Evolutionary conservation across 176 grass and related monocot genomes (phyloP).

Genomic region (Rhynchospora pubera): DNA sequence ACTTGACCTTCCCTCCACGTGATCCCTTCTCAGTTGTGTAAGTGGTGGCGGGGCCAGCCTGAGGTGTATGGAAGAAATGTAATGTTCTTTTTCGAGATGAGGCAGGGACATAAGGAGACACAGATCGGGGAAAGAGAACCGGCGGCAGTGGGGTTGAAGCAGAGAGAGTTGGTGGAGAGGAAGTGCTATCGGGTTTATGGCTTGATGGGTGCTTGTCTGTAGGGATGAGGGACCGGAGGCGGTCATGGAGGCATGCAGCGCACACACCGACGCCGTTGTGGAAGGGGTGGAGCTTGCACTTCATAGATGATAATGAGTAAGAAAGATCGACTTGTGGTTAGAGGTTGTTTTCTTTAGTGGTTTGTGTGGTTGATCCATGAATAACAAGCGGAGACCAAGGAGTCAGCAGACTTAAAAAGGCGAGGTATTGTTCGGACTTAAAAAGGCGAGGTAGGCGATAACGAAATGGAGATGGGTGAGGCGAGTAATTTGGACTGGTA

Average conservation of each 20-base stretch:
- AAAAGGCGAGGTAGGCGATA: neutral
- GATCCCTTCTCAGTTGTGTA: neutral
- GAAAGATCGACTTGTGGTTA: neutral
- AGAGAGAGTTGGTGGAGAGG: conserved; percentile 8
- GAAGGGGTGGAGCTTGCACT: conserved; percentile 69
- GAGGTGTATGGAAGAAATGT: conserved; percentile 63
- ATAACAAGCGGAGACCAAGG: neutral
- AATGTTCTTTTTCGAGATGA: conserved; percentile 21
- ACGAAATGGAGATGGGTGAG: neutral
- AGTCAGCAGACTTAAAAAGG: neutral
- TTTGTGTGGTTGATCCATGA: neutral
- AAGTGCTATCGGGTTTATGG: neutral
- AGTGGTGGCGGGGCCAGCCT: conserved; percentile 29
- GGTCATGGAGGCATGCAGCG: conserved; percentile 62
- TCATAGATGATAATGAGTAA: conserved; percentile 35
- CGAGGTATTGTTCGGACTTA: neutral
- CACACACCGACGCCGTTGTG: conserved; percentile 61
- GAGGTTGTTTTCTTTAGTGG: neutral
- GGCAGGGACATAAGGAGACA: conserved; percentile 29
- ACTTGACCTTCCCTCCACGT: neutral
- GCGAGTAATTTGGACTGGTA: neutral
- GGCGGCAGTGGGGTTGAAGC: neutral
- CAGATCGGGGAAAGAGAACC: conserved; percentile 29
- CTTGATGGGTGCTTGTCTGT: conserved; percentile 22
- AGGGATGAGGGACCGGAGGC: conserved; percentile 54